Percentiles rank a stretch among this genome's conserved stretches.
Evolutionary conservation across 164 flowering plant genomes (phyloP).

Genomic region (Santalum album): DNA sequence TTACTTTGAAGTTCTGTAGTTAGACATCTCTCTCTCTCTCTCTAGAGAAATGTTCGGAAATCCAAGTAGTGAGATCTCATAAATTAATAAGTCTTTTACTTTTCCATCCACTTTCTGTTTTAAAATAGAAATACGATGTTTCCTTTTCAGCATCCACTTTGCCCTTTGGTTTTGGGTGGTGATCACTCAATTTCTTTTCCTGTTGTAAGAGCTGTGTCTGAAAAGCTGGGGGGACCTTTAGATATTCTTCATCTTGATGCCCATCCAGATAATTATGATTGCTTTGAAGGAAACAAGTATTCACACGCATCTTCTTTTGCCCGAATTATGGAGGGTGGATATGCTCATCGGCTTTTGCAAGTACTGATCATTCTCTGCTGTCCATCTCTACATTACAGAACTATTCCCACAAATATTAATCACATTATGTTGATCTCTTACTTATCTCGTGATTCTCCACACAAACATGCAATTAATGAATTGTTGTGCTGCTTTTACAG

Average conservation of each 20-base stretch:
- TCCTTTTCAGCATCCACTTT: constrained; percentile 60
- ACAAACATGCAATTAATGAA: too few relatives aligned
- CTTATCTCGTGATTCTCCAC: too few relatives aligned
- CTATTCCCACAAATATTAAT: not conserved
- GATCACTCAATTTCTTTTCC: constrained; percentile 97
- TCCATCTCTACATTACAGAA: not conserved
- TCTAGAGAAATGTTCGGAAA: too few relatives aligned
- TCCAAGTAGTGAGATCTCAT: too few relatives aligned
- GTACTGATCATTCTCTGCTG: constrained; percentile 22
- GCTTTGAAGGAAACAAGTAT: constrained; percentile 90
- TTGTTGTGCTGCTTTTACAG: constrained; percentile 24
- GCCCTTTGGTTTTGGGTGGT: constrained; percentile 92
- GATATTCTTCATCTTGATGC: constrained; percentile 99
- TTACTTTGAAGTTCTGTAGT: too few relatives aligned
- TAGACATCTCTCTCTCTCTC: too few relatives aligned
- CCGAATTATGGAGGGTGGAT: constrained; percentile 98
- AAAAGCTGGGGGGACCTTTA: constrained; percentile 95
- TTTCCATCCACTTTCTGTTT: too few relatives aligned
- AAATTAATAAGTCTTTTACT: too few relatives aligned
- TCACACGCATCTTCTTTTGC: constrained; percentile 99
- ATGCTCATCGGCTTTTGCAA: constrained; percentile 88
- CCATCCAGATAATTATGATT: constrained; percentile 94
- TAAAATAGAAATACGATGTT: too few relatives aligned
- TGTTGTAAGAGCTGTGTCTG: constrained; percentile 88
- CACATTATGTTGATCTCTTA: not conserved